phyloP scores from a whole-genome alignment of 2,329 filamentous ascomycete genomes.

The Harringtonia aguacate region DNA sequence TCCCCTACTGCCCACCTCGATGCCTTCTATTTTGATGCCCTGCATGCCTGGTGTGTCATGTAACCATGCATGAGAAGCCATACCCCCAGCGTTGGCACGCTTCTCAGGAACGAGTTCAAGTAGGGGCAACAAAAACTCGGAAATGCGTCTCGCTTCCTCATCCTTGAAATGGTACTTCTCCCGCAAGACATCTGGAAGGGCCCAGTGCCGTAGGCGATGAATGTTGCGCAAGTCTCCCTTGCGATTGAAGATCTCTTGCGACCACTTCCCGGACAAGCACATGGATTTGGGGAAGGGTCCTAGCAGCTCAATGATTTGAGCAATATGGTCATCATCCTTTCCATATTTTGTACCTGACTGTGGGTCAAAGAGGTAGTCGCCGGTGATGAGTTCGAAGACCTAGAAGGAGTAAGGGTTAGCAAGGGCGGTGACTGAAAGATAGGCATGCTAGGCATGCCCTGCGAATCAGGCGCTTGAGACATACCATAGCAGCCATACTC shows the following conservation, averaged over 20 bases:
- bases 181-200: constrained; percentile 78
- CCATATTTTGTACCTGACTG: constrained; percentile 98
- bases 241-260: constrained; percentile 96
- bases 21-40: constrained; percentile 56
- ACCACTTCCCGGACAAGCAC: constrained; percentile 91
- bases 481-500: constrained; percentile 99
- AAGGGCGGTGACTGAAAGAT: constrained; percentile 4
- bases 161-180: constrained; percentile 96
- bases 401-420: constrained; percentile 23
- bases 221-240: constrained; percentile 97
- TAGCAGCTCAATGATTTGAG: constrained; percentile 94
- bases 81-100: constrained; percentile 89
- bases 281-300: constrained; percentile 88
- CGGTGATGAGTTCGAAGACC: constrained; percentile 96
- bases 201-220: constrained; percentile 92
- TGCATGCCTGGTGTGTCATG: constrained; percentile 86
- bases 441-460: background rate
- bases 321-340: constrained; percentile 98
- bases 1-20: constrained; percentile 71
- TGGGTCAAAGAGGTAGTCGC: constrained; percentile 96
- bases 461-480: too few relatives aligned
- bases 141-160: constrained; percentile 66
- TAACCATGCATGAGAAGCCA: constrained; percentile 77
- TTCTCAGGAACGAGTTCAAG: constrained; percentile 80
- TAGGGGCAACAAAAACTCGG: constrained; percentile 82